These are phyloP conservation scores for Aspergillus olivimuriae DNA, from an alignment of 495 filamentous ascomycete species.

Conservation along the genomic window DNA sequence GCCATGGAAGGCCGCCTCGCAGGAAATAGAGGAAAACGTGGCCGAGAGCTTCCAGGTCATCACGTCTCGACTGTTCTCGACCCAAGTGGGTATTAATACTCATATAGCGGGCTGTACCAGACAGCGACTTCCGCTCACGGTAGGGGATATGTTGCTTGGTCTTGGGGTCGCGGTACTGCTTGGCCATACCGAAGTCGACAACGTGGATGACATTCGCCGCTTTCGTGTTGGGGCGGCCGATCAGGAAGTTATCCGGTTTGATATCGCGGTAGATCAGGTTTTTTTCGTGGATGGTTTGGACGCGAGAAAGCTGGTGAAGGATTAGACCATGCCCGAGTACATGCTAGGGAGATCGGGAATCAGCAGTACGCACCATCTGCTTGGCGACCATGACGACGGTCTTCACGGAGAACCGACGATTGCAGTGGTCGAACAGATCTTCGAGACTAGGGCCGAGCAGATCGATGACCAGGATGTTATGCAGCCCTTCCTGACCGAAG, in stretches of 20 bases:
- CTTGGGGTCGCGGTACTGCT: slow-evolving; percentile 98
- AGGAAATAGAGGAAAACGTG: slow-evolving; percentile 99
- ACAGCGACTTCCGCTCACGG: slow-evolving; percentile 93
- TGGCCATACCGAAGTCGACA: slow-evolving; percentile 99
- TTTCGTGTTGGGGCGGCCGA: slow-evolving; percentile 89
- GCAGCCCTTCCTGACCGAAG: slow-evolving; percentile 96
- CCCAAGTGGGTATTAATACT: slow-evolving; percentile 99
- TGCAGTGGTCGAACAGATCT: slow-evolving; percentile 97
- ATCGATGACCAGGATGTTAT: slow-evolving; percentile 99
- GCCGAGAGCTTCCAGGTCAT: slow-evolving; percentile 92
- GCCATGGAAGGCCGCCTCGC: slow-evolving; percentile 92
- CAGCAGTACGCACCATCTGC: slow-evolving; percentile 83
- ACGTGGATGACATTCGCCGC: slow-evolving; percentile 97
- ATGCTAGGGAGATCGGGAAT: neutral
- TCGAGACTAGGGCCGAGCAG: slow-evolving; percentile 93
- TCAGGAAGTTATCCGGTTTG: slow-evolving; percentile 99
- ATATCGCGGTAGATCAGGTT: slow-evolving; percentile 99
- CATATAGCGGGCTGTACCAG: slow-evolving; percentile 98
- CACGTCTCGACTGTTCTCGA: slow-evolving; percentile 90
- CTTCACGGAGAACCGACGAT: slow-evolving; percentile 90
- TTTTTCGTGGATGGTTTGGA: slow-evolving; percentile 99
- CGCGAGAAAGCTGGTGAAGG: slow-evolving; percentile 94
- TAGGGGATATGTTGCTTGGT: slow-evolving; percentile 99
- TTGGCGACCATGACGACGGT: slow-evolving; percentile 99
- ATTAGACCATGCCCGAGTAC: too few species aligned